Conservation (phyloP, 2,329 filamentous ascomycete genomes). For the Gaeumannomyces tritici region DNA sequence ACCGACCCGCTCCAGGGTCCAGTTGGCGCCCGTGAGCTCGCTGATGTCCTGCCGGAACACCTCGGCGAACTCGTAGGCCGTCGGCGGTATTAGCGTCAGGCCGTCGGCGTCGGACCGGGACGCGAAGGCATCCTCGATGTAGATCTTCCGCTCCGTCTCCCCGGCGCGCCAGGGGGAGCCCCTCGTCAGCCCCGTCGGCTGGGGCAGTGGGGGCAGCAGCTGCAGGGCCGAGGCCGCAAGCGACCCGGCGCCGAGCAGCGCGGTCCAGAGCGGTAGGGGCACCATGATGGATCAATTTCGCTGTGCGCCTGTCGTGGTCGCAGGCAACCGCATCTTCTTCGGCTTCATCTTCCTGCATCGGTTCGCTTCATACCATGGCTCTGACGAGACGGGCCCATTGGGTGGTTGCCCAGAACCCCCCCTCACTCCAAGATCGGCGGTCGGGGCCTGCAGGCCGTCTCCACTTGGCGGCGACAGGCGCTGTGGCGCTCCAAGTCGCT, state of each 20-base stretch:
- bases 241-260: neutral
- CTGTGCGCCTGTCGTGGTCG: too few species aligned
- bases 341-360: too few species aligned
- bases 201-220: neutral
- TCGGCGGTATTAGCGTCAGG: slow-evolving; percentile 44
- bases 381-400: too few species aligned
- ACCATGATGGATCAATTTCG: neutral
- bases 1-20: neutral
- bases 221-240: neutral
- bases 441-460: too few species aligned
- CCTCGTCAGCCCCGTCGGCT: neutral
- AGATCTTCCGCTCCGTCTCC: slow-evolving; percentile 19
- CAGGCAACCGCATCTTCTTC: too few species aligned
- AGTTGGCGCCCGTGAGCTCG: slow-evolving; percentile 13
- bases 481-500: too few species aligned
- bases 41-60: slow-evolving; percentile 27
- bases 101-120: slow-evolving; percentile 31
- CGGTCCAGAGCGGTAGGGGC: neutral
- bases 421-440: too few species aligned
- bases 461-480: too few species aligned
- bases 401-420: too few species aligned
- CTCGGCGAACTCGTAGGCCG: slow-evolving; percentile 32
- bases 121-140: slow-evolving; percentile 32
- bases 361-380: too few species aligned
- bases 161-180: neutral